Conservation (phyloP, 192 early-diverging fungal genomes). For the Coemansia sp. region DNA sequence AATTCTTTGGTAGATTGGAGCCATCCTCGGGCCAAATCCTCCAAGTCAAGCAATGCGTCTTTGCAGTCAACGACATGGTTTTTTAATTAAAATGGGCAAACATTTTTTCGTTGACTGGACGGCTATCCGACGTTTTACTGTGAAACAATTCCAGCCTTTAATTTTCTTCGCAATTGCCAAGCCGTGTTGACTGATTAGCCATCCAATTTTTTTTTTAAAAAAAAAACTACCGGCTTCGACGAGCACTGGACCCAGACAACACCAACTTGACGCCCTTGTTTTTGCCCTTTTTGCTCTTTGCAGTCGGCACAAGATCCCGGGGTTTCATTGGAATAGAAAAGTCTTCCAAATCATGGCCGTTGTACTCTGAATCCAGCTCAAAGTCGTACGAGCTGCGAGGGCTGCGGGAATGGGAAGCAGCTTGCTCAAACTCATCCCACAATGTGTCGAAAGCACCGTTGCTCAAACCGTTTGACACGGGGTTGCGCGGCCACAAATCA, state of each 20-base stretch:
- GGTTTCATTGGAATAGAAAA: conserved; percentile 18
- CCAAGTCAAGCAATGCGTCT: too few relatives aligned
- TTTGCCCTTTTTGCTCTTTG: background rate
- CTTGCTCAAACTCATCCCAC: conserved; percentile 48
- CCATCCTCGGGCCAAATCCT: too few relatives aligned
- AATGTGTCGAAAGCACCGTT: conserved; percentile 12
- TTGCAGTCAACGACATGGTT: too few relatives aligned
- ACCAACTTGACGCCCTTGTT: conserved; percentile 37
- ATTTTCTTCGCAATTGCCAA: too few relatives aligned
- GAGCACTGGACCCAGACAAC: conserved; percentile 32
- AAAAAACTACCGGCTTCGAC: conserved; percentile 24
- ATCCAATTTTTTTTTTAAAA: background rate
- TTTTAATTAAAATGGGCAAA: too few relatives aligned
- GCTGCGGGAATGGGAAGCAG: conserved; percentile 7
- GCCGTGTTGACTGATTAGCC: too few relatives aligned
- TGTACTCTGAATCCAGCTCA: conserved; percentile 3
- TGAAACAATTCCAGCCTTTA: too few relatives aligned
- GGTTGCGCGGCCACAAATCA: conserved; percentile 36
- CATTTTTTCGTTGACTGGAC: too few relatives aligned
- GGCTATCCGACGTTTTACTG: too few relatives aligned
- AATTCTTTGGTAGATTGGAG: too few relatives aligned
- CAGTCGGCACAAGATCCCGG: background rate
- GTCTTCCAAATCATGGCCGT: conserved; percentile 22
- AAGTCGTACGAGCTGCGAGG: conserved; percentile 4
- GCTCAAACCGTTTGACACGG: conserved; percentile 3